Evolutionary conservation across 768 basidiomycete species (phyloP).

Genomic region (Boletus rubescentipes): DNA sequence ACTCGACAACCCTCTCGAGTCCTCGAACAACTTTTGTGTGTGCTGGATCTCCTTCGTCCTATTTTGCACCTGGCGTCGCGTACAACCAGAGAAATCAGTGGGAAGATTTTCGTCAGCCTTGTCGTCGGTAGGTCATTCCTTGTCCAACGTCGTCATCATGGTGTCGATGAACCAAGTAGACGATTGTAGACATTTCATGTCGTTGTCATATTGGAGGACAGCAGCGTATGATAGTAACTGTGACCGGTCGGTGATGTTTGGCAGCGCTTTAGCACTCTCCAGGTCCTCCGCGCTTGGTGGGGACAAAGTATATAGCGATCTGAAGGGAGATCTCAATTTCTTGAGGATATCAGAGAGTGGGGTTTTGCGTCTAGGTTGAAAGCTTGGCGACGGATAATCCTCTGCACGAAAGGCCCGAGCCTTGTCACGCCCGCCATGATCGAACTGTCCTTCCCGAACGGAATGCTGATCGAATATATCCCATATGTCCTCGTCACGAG

Average conservation of each 20-base stretch:
- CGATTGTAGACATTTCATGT: neutral
- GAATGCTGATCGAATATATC: neutral
- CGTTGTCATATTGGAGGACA: neutral
- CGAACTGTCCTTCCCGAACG: no score
- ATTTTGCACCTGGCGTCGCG: no score
- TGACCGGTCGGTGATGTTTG: no score
- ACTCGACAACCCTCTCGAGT: no score
- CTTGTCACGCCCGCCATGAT: neutral
- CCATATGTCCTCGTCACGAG: neutral
- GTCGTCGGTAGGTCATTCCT: no score
- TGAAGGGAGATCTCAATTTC: neutral
- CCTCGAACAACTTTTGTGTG: no score
- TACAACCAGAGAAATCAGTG: no score
- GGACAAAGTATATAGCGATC: neutral
- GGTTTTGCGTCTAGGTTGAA: neutral
- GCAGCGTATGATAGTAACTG: no score
- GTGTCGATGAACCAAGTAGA: neutral
- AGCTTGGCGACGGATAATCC: neutral
- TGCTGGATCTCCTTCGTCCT: no score
- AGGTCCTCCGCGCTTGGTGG: neutral
- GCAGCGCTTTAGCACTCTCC: no score
- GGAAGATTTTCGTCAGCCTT: no score
- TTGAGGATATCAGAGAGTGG: neutral
- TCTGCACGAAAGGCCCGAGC: rapidly evolving
- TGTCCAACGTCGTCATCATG: neutral